Evolutionary conservation across 192 early-diverging fungal genomes (phyloP).

Genomic region (Backusella tarrabulga): DNA sequence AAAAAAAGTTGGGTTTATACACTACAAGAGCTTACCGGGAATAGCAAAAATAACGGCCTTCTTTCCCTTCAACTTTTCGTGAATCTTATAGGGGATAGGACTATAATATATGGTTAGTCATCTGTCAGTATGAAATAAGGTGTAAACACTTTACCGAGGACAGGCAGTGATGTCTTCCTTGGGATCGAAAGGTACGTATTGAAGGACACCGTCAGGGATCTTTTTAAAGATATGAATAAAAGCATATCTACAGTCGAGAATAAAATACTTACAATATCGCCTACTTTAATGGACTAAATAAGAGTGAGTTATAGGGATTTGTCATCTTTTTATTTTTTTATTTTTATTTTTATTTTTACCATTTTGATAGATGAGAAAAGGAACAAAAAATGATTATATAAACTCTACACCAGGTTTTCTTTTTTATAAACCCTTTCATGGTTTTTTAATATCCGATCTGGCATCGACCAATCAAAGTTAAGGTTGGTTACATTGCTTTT

Average conservation of each 20-base stretch:
- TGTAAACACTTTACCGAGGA: conserved; percentile 23
- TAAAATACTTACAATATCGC: conserved; percentile 31
- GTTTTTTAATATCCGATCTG: neutral
- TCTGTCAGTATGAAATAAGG: neutral
- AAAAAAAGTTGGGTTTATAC: no score
- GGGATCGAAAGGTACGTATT: conserved; percentile 31
- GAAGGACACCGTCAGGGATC: conserved; percentile 34
- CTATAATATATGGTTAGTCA: conserved; percentile 9
- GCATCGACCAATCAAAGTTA: neutral
- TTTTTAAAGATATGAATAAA: neutral
- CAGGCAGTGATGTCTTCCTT: conserved; percentile 39
- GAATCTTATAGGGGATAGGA: conserved; percentile 34
- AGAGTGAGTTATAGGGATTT: no score
- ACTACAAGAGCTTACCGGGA: conserved; percentile 31
- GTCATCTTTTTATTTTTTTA: neutral
- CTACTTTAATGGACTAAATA: conserved; percentile 24
- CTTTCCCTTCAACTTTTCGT: conserved; percentile 57
- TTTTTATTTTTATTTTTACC: neutral
- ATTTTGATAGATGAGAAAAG: conserved; percentile 10
- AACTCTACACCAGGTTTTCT: neutral
- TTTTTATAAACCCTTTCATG: neutral
- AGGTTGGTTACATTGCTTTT: neutral
- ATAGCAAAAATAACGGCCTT: conserved; percentile 66
- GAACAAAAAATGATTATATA: conserved; percentile 7
- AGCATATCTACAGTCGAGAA: neutral